These are phyloP conservation scores for Rheum nobile DNA, from an alignment of 148 eudicot species.

Conservation along the genomic window DNA sequence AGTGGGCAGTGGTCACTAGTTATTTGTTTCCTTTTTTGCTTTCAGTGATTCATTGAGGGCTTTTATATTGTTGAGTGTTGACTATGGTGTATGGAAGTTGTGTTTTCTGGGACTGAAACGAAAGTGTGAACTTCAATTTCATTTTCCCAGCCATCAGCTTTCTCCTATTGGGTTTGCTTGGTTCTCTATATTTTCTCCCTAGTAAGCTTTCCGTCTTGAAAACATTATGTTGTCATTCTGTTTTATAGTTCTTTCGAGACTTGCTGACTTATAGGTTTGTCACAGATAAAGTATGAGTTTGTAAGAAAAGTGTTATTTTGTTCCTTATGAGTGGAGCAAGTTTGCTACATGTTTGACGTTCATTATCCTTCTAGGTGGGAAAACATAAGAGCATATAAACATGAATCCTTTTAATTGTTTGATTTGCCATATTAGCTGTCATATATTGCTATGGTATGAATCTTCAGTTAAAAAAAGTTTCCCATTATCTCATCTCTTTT, in stretches of 20 bases:
- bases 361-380: background rate
- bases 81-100: background rate
- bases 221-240: background rate
- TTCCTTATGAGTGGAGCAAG: background rate
- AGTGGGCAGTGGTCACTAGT: background rate
- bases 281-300: background rate
- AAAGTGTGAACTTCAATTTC: background rate
- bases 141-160: background rate
- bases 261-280: background rate
- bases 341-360: background rate
- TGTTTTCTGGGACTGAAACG: background rate
- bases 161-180: background rate
- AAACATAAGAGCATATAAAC: background rate
- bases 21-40: background rate
- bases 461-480: background rate
- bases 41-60: background rate
- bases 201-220: background rate
- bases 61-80: background rate
- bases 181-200: background rate
- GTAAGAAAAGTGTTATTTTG: background rate
- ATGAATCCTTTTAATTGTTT: background rate
- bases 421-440: background rate
- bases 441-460: background rate
- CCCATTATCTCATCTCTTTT: background rate
- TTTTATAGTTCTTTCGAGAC: background rate